These are phyloP conservation scores for Pistacia atlantica DNA, from an alignment of 345 rosid genomes.

Conservation along the genomic window DNA sequence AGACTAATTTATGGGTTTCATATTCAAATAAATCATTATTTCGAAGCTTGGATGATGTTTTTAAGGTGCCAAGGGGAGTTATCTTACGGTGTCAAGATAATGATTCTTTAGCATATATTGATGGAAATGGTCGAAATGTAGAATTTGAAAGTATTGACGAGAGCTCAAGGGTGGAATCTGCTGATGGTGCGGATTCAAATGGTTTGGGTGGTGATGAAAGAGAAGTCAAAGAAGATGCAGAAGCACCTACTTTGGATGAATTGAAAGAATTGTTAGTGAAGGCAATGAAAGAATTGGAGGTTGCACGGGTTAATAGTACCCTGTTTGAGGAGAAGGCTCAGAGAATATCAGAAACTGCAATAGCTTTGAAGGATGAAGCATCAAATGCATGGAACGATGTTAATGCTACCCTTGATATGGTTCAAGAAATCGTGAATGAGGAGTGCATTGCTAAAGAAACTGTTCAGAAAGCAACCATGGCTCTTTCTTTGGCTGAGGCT, in stretches of 20 bases:
- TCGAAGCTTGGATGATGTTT: slow-evolving; percentile 29
- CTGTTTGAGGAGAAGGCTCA: slow-evolving; percentile 92
- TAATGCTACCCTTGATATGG: slow-evolving; percentile 48
- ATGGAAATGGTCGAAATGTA: slow-evolving; percentile 56
- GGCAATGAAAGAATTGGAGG: slow-evolving; percentile 70
- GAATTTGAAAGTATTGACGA: slow-evolving; percentile 47
- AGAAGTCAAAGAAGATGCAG: slow-evolving; percentile 36
- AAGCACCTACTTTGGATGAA: slow-evolving; percentile 54
- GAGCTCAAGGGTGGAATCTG: slow-evolving; percentile 26
- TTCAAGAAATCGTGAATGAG: slow-evolving; percentile 64
- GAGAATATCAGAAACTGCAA: slow-evolving; percentile 78
- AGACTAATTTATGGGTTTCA: slow-evolving; percentile 27
- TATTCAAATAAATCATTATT: slow-evolving; percentile 31
- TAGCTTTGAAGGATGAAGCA: slow-evolving; percentile 81
- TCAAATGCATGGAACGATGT: slow-evolving; percentile 64
- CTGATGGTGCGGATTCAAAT: slow-evolving; percentile 31
- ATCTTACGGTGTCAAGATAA: slow-evolving; percentile 54
- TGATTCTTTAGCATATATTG: slow-evolving; percentile 61
- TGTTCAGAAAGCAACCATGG: slow-evolving; percentile 75
- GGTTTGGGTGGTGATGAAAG: slow-evolving; percentile 35
- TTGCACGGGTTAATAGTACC: slow-evolving; percentile 72
- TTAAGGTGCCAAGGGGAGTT: slow-evolving; percentile 33
- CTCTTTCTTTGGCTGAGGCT: slow-evolving; percentile 84
- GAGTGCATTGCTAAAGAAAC: slow-evolving; percentile 73
- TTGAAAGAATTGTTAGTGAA: slow-evolving; percentile 59